Evolutionary conservation across 768 basidiomycete species (phyloP), one percentile per base, ranked within the genome.

Genomic region (Tricholomella constricta): DNA sequence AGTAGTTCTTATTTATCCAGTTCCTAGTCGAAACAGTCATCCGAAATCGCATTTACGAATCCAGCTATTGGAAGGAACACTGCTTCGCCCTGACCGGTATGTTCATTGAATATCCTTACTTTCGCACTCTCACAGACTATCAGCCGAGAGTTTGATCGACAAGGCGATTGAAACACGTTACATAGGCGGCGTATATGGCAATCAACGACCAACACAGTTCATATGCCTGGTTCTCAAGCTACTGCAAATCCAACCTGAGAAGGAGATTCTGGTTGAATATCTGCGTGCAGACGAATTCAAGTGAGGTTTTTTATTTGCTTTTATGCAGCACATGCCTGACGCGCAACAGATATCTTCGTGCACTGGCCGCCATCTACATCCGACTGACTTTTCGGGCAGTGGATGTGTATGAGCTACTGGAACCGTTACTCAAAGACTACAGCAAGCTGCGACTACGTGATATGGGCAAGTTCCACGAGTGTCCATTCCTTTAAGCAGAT

Each of bases 251-350:
- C 97, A 98, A 66, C 97, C 97, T 3, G 92, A 98, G 72, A 96
- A 95, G 69, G 97, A 98, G 72, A 98, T 99, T 48, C 67, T 98
- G 45, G 75, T 98, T 1, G 97, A 98, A 66, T 99, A 99, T 67
- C 75, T 99, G 20, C 83, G 86, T 49, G 97, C 94, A 6, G 97
- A 98, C 55, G 97, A 99, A 69, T 99, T 98, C 80, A 99, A 99
- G 97, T 96, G 59, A n/a, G 22, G 23, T n/a, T 29, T 31, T 43
- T n/a, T 23, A 29, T 40, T 34, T 44, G 14, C 38, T 37, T 12
- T 45, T 5, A 40, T 31, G 29, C 10, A 11, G 11, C 29, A 34
- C 48, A 52, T 19, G 37, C 45, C 26, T 58, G 19, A 55, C 44
- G 41, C n/a, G 19, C 20, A 56, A 4, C 56, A 98, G 96, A 68